Base-by-base conservation (phyloP, 768 basidiomycete species). In the Phanerodontia chrysosporium region DNA sequence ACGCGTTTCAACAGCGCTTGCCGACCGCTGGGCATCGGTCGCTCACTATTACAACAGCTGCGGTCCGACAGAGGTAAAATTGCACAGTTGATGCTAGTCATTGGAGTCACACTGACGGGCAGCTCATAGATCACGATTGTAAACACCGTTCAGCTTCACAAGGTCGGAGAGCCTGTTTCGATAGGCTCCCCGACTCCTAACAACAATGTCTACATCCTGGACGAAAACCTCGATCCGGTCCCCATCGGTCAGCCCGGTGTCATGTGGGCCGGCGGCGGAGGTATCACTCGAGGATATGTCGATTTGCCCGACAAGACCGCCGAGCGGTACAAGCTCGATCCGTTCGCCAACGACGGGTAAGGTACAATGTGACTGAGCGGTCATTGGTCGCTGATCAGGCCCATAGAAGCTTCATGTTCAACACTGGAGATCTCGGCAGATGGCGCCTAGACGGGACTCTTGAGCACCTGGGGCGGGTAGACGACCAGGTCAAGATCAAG, bases 251-350 rank as follows among this genome's bases (percentile, higher is more conserved):
- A 71, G 46, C 51, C 68, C 61, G 83, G 71, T 59, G 74, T 72
- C 62, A 84, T 84, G 82, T 85, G 83, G 83, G 84, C 80, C n/a
- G 83, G 83, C 42, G 84, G 84, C 45, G 75, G 72, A n/a, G 81
- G 83, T 24, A 78, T 84, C 32, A 78, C 78, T 18, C 72, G 77
- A 42, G 83, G 83, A 1, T 86, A 86, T 61, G 67, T 83, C 45
- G 82, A 81, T 62, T 72, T 83, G 25, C 80, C 81, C 0, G 80
- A 81, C 27, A 83, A 80, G 67, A 83, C 79, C 8, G 71, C 71
- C 53, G 82, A 84, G 66, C 67, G 80, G 28, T 85, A 82, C 64
- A 67, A 65, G 44, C 64, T 62, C 10, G 84, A 86, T 66, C 81
- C 80, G 4, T 84, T 83, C 69, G 61, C 72, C 30, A 72, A 73